phyloP scores from a whole-genome alignment of 495 filamentous ascomycete genomes.

The Penicillium riverlandense region DNA sequence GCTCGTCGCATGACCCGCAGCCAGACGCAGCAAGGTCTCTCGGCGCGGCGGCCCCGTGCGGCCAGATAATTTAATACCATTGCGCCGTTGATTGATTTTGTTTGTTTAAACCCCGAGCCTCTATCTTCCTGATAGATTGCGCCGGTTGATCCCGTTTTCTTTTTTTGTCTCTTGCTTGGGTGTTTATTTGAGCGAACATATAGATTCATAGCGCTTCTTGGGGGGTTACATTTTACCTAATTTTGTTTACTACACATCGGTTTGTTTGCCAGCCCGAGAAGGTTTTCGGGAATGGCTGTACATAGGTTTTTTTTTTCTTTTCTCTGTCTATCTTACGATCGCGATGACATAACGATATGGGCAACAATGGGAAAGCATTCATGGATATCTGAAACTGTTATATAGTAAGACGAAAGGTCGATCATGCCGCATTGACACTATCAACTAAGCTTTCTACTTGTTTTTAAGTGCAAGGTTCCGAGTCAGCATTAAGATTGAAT shows the following conservation, averaged over 20 bases:
- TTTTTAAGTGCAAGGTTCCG: too few species aligned
- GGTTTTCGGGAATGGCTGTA: slow-evolving; percentile 1
- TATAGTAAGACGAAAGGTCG: not conserved
- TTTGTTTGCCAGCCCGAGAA: not conserved
- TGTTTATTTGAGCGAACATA: not conserved
- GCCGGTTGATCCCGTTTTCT: not conserved
- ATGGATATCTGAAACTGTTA: not conserved
- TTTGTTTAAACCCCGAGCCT: not conserved
- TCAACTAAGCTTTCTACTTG: too few species aligned
- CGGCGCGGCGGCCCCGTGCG: slow-evolving; percentile 2
- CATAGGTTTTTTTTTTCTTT: slow-evolving; percentile 7
- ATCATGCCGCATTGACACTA: too few species aligned
- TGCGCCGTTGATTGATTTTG: slow-evolving; percentile 8
- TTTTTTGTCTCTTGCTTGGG: not conserved
- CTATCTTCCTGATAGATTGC: not conserved
- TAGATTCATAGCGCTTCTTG: not conserved
- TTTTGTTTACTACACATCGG: not conserved
- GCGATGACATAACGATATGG: slow-evolving; percentile 12
- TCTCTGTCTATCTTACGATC: slow-evolving; percentile 6
- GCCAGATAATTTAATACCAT: too few species aligned
- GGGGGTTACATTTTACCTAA: not conserved
- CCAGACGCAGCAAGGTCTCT: slow-evolving; percentile 25
- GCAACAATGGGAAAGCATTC: not conserved
- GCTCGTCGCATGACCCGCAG: slow-evolving; percentile 34
- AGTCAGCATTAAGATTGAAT: too few species aligned